Percentiles rank a stretch among this genome's conserved stretches.
These are phyloP conservation scores for Hypholoma sublateritium DNA, from an alignment of 768 basidiomycete species.

Conservation along the genomic window DNA sequence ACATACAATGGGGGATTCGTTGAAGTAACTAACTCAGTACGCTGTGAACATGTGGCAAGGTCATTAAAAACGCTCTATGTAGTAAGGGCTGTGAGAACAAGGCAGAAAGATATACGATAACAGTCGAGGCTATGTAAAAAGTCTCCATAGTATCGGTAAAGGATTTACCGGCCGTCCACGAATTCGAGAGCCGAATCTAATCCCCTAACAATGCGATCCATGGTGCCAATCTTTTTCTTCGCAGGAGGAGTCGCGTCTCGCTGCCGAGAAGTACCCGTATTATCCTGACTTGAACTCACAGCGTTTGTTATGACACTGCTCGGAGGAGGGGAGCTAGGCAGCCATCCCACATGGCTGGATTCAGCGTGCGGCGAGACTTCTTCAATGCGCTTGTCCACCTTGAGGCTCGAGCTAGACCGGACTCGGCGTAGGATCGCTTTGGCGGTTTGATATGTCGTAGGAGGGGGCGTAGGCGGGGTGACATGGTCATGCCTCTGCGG, in stretches of 20 bases:
- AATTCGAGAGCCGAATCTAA: conserved; percentile 28
- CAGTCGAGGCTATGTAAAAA: neutral
- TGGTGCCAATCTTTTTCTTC: conserved; percentile 31
- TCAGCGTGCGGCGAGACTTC: neutral
- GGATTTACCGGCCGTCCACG: conserved; percentile 19
- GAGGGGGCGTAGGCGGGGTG: neutral
- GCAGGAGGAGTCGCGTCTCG: conserved; percentile 2
- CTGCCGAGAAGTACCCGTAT: neutral
- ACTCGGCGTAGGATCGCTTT: conserved; percentile 30
- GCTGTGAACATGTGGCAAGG: neutral
- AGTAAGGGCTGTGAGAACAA: neutral
- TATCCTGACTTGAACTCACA: neutral
- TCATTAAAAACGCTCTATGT: neutral
- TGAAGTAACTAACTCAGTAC: neutral
- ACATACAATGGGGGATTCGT: neutral
- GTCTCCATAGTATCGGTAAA: neutral
- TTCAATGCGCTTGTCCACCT: conserved; percentile 18
- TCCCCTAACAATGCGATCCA: conserved; percentile 26
- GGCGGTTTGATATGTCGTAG: conserved; percentile 8
- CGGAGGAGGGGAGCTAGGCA: neutral
- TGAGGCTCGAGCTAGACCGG: conserved; percentile 33
- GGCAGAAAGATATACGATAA: neutral
- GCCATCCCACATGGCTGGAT: neutral
- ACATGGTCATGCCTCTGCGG: neutral
- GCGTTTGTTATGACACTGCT: neutral